Evolutionary conservation across 371 early-diverging fungal species (phyloP).

Genomic region (Lichtheimia hyalospora): DNA sequence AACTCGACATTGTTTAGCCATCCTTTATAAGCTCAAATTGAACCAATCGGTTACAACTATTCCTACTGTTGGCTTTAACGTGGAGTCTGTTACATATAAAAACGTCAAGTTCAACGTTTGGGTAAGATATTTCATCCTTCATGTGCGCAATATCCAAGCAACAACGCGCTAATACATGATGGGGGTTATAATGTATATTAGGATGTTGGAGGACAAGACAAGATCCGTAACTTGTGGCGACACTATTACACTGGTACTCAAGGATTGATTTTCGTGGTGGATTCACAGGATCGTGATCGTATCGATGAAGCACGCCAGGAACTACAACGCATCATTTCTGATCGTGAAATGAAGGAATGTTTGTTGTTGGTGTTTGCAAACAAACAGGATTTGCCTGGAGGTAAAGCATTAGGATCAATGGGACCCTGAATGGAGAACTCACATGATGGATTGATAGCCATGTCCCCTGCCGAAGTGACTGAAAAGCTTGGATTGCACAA

Average conservation of each 20-base stretch:
- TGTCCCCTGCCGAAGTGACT: slow-evolving; percentile 81
- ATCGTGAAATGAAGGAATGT: slow-evolving; percentile 84
- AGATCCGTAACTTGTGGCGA: slow-evolving; percentile 88
- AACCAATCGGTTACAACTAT: slow-evolving; percentile 87
- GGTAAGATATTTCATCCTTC: slow-evolving; percentile 20
- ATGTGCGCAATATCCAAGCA: neutral
- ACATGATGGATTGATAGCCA: slow-evolving; percentile 36
- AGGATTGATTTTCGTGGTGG: slow-evolving; percentile 86
- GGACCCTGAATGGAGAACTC: neutral
- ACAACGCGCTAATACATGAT: neutral
- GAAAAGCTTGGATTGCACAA: slow-evolving; percentile 75
- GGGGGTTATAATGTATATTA: slow-evolving; percentile 16
- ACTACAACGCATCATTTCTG: slow-evolving; percentile 77
- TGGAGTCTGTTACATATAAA: slow-evolving; percentile 88
- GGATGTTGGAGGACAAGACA: slow-evolving; percentile 93
- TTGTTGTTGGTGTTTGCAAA: slow-evolving; percentile 84
- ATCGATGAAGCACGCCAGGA: slow-evolving; percentile 85
- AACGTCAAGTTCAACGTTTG: slow-evolving; percentile 91
- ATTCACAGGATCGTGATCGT: slow-evolving; percentile 82
- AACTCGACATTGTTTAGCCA: slow-evolving; percentile 51
- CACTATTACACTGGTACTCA: slow-evolving; percentile 89
- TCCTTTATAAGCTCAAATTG: slow-evolving; percentile 87
- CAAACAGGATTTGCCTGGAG: slow-evolving; percentile 84
- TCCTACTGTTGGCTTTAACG: slow-evolving; percentile 89
- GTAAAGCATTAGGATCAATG: slow-evolving; percentile 28